Evolutionary conservation across 495 filamentous ascomycete genomes (phyloP).

Genomic region (Lasiosphaeriaceae sp.): DNA sequence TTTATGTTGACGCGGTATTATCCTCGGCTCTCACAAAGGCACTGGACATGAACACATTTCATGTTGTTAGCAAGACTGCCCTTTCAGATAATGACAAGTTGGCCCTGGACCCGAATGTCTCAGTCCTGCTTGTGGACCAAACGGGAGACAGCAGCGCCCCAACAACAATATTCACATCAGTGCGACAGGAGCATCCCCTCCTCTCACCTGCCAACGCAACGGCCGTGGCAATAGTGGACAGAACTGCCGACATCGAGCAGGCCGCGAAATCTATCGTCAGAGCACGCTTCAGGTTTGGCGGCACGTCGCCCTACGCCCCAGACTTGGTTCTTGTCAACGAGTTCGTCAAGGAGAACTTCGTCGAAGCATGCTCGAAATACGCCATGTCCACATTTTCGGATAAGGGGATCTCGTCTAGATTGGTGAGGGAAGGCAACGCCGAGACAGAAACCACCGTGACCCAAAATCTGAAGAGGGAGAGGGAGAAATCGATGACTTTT

Average conservation of each 20-base stretch:
- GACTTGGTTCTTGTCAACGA: slow-evolving; percentile 55
- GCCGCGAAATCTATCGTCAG: slow-evolving; percentile 45
- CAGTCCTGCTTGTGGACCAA: slow-evolving; percentile 21
- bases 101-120: background rate
- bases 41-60: slow-evolving; percentile 45
- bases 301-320: slow-evolving; percentile 49
- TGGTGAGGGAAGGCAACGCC: background rate
- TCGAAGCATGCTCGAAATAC: slow-evolving; percentile 32
- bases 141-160: background rate
- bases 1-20: slow-evolving; percentile 30
- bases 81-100: slow-evolving; percentile 4
- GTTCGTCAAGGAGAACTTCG: slow-evolving; percentile 48
- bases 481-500: background rate
- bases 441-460: background rate
- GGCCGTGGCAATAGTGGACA: slow-evolving; percentile 50
- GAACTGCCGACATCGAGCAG: slow-evolving; percentile 42
- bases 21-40: slow-evolving; percentile 36
- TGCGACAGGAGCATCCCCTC: slow-evolving; percentile 2
- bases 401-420: background rate
- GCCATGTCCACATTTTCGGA: slow-evolving; percentile 7
- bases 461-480: background rate
- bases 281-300: slow-evolving; percentile 48
- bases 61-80: slow-evolving; percentile 22
- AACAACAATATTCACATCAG: background rate
- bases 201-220: slow-evolving; percentile 30